These are phyloP conservation scores for Astragalus membranaceus DNA, from an alignment of 306 rosid species.

Conservation along the genomic window DNA sequence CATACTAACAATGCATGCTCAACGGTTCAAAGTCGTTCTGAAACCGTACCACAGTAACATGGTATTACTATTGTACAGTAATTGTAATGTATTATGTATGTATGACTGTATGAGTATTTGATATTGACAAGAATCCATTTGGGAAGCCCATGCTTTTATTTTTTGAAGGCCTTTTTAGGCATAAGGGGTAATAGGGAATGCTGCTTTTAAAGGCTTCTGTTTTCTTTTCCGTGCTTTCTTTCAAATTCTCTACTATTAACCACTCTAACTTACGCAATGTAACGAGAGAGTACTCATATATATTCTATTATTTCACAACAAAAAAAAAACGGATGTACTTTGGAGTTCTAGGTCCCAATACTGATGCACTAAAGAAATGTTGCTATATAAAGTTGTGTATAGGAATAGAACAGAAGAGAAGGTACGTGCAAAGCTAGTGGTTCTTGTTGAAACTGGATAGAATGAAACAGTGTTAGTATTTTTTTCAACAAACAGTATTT, in stretches of 20 bases:
- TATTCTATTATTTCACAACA: neutral
- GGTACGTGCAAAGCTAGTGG: conserved; percentile 22
- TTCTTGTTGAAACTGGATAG: neutral
- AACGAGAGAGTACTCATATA: neutral
- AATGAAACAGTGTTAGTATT: neutral
- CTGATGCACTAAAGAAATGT: neutral
- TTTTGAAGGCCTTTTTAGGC: neutral
- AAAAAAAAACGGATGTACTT: conserved; percentile 4
- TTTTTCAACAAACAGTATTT: conserved; percentile 19
- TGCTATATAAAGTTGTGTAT: conserved; percentile 9
- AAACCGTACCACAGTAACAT: conserved; percentile 45
- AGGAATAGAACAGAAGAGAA: conserved; percentile 8
- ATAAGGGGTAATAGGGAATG: neutral
- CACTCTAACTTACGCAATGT: neutral
- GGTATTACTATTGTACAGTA: conserved; percentile 1
- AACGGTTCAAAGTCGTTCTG: conserved; percentile 53
- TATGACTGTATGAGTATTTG: neutral
- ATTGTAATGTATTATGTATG: neutral
- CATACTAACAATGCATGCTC: conserved; percentile 63
- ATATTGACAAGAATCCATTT: conserved; percentile 8
- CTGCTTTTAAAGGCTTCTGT: neutral
- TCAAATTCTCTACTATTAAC: neutral
- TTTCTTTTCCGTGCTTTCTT: neutral
- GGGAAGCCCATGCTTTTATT: neutral
- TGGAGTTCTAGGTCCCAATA: neutral